Evolutionary conservation across 2,329 filamentous ascomycete species (phyloP), one percentile per base, ranked within the genome.

Genomic region (Pseudogymnoascus pannorum): DNA sequence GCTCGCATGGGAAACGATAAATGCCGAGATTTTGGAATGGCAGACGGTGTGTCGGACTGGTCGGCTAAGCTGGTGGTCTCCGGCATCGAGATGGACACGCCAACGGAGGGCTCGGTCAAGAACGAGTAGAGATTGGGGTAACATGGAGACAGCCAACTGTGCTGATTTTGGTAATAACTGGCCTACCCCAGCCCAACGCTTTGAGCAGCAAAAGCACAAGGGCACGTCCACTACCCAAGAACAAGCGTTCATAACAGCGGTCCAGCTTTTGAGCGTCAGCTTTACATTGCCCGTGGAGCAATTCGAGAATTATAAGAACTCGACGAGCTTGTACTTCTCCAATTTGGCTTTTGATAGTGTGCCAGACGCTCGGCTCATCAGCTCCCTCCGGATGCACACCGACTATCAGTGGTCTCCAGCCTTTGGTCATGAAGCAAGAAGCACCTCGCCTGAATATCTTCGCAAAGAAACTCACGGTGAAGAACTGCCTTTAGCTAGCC

Each of bases 61-160:
- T 22, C 62, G 67, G 33, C 70, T 70, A 14, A 71, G 69, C 60
- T 72, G 70, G 68, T 72, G 69, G 69, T 70, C 67, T n/a, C 66
- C 68, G 14, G 65, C 68, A 48, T 65, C 69, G 11, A 70, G 66
- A 11, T 36, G 38, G 26, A 59, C 26, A 31, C 22, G 60, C 4
- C 57, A 31, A 8, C 11, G 29, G 12, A 20, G 36, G n/a, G n/a
- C 5, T 16, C 33, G 31, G 18, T 36, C 40, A 12, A 42, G 9
- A 36, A 61, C 31, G 16, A 29, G 26, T 54, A 36, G 36, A 24
- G 35, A 38, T 29, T 12, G 57, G 51, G 38, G n/a, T 4, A 24
- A 6, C 8, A 57, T 64, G 63, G 26, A 57, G 44, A 20, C 57
- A 60, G 6, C 20, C 66, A 42, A 66, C 7, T 57, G 6, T 16